Conservation (phyloP, 2,329 filamentous ascomycete species). For the Colletotrichum musae region DNA sequence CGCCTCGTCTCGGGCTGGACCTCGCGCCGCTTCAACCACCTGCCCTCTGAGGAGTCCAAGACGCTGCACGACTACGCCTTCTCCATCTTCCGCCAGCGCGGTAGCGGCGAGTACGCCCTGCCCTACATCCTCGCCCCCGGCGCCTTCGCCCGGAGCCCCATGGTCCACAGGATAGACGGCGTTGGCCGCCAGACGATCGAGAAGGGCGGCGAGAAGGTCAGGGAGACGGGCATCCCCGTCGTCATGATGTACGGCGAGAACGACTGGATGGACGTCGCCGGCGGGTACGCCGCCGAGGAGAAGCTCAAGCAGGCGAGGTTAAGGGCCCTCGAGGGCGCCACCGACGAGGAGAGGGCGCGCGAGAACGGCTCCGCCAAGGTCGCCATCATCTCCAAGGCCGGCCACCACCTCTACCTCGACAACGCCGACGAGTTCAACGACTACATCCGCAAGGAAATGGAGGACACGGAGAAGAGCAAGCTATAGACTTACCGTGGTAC, state of each 20-base stretch:
- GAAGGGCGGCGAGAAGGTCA: constrained; percentile 44
- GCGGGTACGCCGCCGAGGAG: constrained; percentile 84
- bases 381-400: constrained; percentile 76
- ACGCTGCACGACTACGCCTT: constrained; percentile 95
- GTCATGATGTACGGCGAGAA: constrained; percentile 97
- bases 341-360: constrained; percentile 74
- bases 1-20: constrained; percentile 96
- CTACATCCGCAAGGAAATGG: constrained; percentile 66
- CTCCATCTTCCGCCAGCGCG: constrained; percentile 91
- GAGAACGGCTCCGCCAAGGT: constrained; percentile 90
- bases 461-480: constrained; percentile 56
- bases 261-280: constrained; percentile 98
- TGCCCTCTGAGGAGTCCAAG: constrained; percentile 84
- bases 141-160: constrained; percentile 88
- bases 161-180: constrained; percentile 88
- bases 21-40: constrained; percentile 89
- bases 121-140: constrained; percentile 94
- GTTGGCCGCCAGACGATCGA: constrained; percentile 81
- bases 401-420: constrained; percentile 73
- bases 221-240: constrained; percentile 81
- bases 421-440: constrained; percentile 72
- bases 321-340: constrained; percentile 72
- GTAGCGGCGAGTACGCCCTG: constrained; percentile 93
- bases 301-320: constrained; percentile 79
- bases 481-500: constrained; percentile 12